Percentiles rank a stretch among this genome's conserved stretches.
Conservation (phyloP, 192 early-diverging fungal species). For the Coemansia sp. region DNA sequence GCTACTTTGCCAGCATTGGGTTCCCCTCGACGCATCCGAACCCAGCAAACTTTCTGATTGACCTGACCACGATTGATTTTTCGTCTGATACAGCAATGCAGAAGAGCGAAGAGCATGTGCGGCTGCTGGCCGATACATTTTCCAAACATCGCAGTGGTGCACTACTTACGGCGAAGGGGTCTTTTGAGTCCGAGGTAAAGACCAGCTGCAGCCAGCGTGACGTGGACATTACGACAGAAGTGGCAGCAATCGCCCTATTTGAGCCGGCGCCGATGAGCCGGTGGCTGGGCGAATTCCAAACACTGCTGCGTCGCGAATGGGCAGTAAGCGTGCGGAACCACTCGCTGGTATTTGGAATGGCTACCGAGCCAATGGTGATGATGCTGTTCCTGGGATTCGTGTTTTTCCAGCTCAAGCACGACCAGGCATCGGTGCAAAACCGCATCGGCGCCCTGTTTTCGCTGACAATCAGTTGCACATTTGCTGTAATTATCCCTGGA, state of each 20-base stretch:
- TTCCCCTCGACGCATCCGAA: conserved; percentile 59
- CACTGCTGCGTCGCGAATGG: conserved; percentile 40
- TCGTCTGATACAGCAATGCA: conserved; percentile 28
- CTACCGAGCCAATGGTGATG: conserved; percentile 28
- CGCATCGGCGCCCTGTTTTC: conserved; percentile 47
- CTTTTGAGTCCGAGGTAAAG: conserved; percentile 12
- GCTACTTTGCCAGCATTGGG: conserved; percentile 51
- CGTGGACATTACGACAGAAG: conserved; percentile 33
- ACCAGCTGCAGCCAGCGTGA: conserved; percentile 6
- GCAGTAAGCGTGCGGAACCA: conserved; percentile 17
- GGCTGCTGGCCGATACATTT: conserved; percentile 26
- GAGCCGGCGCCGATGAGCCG: conserved; percentile 36
- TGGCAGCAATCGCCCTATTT: conserved; percentile 16
- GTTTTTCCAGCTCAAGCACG: conserved; percentile 47
- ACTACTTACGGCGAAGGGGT: neutral
- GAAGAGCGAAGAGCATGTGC: conserved; percentile 38
- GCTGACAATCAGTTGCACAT: conserved; percentile 48
- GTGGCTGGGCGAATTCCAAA: conserved; percentile 25
- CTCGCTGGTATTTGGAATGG: conserved; percentile 24
- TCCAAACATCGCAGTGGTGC: conserved; percentile 11
- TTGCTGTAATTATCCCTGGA: conserved; percentile 55
- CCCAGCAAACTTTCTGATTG: conserved; percentile 66
- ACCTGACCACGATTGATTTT: conserved; percentile 56
- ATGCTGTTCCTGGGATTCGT: conserved; percentile 55
- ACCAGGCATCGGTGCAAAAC: conserved; percentile 49